These are phyloP conservation scores for Smithsoniella earleae DNA, from an alignment of 163 green algal species.

Conservation along the genomic window DNA sequence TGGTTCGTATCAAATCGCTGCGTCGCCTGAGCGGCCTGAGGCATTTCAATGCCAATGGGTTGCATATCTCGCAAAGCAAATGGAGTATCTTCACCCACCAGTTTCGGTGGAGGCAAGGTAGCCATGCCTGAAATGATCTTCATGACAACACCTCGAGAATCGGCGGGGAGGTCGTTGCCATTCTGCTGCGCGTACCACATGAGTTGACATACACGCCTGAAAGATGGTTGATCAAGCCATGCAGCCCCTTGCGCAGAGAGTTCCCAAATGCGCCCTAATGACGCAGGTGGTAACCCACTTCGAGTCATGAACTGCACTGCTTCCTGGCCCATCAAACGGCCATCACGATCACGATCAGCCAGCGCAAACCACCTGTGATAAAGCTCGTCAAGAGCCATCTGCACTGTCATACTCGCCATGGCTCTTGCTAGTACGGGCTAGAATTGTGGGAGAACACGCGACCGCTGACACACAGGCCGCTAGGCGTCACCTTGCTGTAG, in stretches of 20 bases:
- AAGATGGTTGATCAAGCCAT: constrained; percentile 22
- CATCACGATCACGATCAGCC: constrained; percentile 11
- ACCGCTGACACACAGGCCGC: too few relatives aligned
- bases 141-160: constrained; percentile 17
- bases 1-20: too few relatives aligned
- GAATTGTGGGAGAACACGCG: too few relatives aligned
- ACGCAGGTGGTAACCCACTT: background rate
- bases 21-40: background rate
- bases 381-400: constrained; percentile 28
- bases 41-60: constrained; percentile 21
- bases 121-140: constrained; percentile 31
- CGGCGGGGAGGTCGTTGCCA: constrained; percentile 18
- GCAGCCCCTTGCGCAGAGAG: constrained; percentile 2
- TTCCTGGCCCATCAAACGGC: constrained; percentile 24
- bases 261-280: constrained; percentile 10
- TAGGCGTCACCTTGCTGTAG: too few relatives aligned
- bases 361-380: constrained; percentile 7
- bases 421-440: too few relatives aligned
- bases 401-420: constrained; percentile 21
- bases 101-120: constrained; percentile 20
- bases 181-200: constrained; percentile 31
- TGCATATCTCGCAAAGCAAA: constrained; percentile 12
- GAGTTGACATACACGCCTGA: constrained; percentile 28
- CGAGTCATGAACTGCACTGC: constrained; percentile 13
- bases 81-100: background rate